Percentiles rank a stretch among this genome's conserved stretches.
Conservation (phyloP, 31 red algal genomes). For the Asparagopsis taxiformis region DNA sequence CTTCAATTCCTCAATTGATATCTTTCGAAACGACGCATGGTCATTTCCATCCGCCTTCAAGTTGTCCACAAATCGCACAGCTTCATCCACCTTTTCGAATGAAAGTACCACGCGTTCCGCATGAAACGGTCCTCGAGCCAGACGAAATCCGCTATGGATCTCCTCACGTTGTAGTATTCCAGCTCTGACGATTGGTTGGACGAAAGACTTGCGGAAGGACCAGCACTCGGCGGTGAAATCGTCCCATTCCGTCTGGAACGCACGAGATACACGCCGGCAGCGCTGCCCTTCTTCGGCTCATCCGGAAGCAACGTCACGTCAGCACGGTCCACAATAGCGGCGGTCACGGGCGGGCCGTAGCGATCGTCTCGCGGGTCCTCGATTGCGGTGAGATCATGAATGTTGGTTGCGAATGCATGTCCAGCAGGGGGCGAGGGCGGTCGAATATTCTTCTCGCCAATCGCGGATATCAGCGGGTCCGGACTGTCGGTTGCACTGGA, state of each 20-base stretch:
- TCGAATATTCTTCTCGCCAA: constrained; percentile 4
- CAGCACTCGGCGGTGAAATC: neutral
- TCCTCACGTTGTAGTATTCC: constrained; percentile 40
- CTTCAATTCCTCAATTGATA: neutral
- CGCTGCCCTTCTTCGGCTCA: constrained; percentile 1
- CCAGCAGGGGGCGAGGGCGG: constrained; percentile 33
- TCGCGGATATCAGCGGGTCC: constrained; percentile 31
- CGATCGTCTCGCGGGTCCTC: constrained; percentile 14
- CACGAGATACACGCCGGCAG: constrained; percentile 39
- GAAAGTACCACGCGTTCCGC: neutral
- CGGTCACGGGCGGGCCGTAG: neutral
- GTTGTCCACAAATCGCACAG: neutral
- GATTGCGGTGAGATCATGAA: constrained; percentile 13
- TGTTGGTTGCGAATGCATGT: constrained; percentile 43
- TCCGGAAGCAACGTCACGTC: constrained; percentile 35
- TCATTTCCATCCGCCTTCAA: neutral
- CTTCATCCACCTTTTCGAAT: constrained; percentile 1
- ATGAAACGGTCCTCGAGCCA: constrained; percentile 46
- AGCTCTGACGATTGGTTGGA: neutral
- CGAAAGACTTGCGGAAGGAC: neutral
- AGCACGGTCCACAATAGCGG: constrained; percentile 28
- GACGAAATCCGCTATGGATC: constrained; percentile 65
- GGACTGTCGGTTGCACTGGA: neutral
- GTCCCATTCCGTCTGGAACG: constrained; percentile 12
- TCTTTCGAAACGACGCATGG: neutral